phyloP scores from a whole-genome alignment of 1,284 basidiomycete species.

The Malassezia obtusa region DNA sequence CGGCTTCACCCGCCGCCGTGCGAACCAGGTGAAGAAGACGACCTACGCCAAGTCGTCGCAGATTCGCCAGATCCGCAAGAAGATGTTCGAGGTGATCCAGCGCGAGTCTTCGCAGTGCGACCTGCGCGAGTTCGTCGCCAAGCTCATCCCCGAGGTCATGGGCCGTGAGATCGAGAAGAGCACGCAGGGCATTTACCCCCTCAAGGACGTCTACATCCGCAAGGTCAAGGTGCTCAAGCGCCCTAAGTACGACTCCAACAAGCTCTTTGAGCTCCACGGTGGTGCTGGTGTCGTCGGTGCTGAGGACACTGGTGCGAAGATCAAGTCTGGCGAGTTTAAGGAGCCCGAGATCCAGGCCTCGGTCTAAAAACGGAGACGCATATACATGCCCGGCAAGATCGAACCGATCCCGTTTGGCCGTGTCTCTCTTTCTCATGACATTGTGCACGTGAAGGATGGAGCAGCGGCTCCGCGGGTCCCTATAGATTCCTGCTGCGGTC shows the following conservation, averaged over 20 bases:
- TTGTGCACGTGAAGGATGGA: neutral
- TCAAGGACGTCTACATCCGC: constrained; percentile 82
- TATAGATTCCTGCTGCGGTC: neutral
- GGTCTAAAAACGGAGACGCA: constrained; percentile 47
- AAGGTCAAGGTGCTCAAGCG: constrained; percentile 87
- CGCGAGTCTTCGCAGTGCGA: constrained; percentile 91
- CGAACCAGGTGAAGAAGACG: constrained; percentile 95
- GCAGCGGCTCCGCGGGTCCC: neutral
- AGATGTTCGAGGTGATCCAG: constrained; percentile 99
- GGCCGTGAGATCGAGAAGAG: constrained; percentile 99
- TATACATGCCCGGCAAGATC: neutral
- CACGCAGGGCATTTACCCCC: constrained; percentile 85
- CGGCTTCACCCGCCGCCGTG: constrained; percentile 95
- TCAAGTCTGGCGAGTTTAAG: constrained; percentile 75
- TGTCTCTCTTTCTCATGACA: constrained; percentile 6
- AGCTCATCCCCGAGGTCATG: constrained; percentile 98
- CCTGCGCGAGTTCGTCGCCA: constrained; percentile 85
- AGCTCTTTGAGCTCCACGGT: constrained; percentile 91
- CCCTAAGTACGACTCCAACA: constrained; percentile 89
- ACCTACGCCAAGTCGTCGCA: constrained; percentile 94
- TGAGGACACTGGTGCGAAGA: constrained; percentile 77
- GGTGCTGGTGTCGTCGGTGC: constrained; percentile 51
- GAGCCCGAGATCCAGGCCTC: constrained; percentile 77
- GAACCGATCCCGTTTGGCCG: neutral
- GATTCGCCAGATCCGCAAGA: constrained; percentile 93